Conservation (phyloP, 371 early-diverging fungal genomes). For the Phascolomyces articulosus region DNA sequence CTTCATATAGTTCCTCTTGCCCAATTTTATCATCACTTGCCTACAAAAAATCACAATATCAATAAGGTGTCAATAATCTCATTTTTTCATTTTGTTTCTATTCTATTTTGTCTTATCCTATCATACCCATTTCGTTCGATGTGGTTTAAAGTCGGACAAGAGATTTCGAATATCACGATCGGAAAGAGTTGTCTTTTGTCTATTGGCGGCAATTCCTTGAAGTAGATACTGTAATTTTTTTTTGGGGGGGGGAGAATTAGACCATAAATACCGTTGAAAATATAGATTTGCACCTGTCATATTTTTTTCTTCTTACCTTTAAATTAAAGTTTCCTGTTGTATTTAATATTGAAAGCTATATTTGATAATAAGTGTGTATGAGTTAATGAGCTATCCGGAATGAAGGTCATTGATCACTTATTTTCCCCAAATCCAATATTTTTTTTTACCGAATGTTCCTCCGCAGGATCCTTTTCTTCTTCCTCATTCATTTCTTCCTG, state of each 20-base stretch:
- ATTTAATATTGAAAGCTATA: conserved; percentile 53
- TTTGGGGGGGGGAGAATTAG: no score
- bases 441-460: conserved; percentile 28
- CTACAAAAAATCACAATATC: conserved; percentile 25
- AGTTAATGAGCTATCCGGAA: no score
- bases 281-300: no score
- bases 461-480: conserved; percentile 48
- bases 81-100: no score
- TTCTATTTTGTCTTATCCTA: no score
- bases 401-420: no score
- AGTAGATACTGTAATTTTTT: no score
- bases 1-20: conserved; percentile 91
- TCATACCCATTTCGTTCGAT: conserved; percentile 86
- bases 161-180: conserved; percentile 78
- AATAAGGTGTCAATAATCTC: no score
- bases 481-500: conserved; percentile 57
- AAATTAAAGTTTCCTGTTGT: conserved; percentile 58
- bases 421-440: not conserved
- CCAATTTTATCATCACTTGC: conserved; percentile 87
- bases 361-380: no score
- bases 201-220: conserved; percentile 74
- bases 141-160: conserved; percentile 84
- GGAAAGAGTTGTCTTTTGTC: conserved; percentile 64
- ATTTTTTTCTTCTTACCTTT: conserved; percentile 39
- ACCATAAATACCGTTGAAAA: no score